Evolutionary conservation across 1,139 yeast species (phyloP).

Genomic region (Blastobotrys elegans): DNA sequence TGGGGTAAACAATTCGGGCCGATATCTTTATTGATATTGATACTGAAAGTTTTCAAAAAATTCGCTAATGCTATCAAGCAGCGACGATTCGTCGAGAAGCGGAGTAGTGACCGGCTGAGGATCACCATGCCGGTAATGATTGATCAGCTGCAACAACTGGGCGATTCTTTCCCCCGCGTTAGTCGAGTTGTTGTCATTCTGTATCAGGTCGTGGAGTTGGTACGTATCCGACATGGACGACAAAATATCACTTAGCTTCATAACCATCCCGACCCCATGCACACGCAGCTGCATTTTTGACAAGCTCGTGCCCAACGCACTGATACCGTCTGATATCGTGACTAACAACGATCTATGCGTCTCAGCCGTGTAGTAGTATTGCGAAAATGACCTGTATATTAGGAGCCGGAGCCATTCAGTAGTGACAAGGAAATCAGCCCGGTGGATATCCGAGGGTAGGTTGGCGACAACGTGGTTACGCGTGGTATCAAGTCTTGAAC

Average conservation of each 20-base stretch:
- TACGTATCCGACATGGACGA: conserved; percentile 12
- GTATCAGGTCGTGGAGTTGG: not conserved
- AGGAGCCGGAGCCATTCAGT: conserved; percentile 19
- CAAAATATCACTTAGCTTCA: conserved; percentile 18
- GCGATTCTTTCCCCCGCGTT: conserved; percentile 1
- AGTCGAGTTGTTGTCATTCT: not conserved
- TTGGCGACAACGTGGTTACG: conserved; percentile 4
- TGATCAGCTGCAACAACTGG: conserved; percentile 1
- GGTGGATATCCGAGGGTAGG: conserved; percentile 16
- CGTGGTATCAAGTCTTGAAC: not conserved
- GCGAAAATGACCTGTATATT: conserved; percentile 10
- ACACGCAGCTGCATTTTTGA: conserved; percentile 11
- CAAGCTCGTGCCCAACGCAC: not conserved
- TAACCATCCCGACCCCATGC: conserved; percentile 22
- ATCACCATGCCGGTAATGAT: not conserved
- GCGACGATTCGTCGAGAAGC: conserved; percentile 4
- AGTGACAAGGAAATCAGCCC: conserved; percentile 19
- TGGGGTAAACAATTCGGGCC: not conserved
- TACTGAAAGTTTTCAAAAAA: conserved; percentile 7
- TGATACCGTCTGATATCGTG: not conserved
- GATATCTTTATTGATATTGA: not conserved
- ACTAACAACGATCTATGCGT: not conserved
- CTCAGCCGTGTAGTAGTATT: not conserved
- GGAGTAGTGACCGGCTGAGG: not conserved
- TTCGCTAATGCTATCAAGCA: conserved; percentile 1